These are phyloP conservation scores for Aquilaria malaccensis DNA, from an alignment of 345 rosid genomes.

Conservation along the genomic window DNA sequence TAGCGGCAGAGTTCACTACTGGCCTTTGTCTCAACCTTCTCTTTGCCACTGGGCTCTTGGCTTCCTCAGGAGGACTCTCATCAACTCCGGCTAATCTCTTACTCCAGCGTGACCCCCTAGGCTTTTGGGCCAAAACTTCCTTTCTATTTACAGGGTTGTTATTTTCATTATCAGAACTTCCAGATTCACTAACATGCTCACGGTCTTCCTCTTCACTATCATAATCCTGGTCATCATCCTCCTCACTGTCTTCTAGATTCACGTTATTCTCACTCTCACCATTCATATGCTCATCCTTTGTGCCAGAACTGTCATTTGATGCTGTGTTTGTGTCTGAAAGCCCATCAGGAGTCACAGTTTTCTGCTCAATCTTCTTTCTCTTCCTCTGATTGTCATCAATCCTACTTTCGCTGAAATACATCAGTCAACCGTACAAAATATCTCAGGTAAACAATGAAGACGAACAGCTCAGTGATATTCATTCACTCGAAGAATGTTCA, in stretches of 20 bases:
- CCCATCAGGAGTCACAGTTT: constrained; percentile 11
- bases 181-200: constrained; percentile 8
- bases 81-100: constrained; percentile 27
- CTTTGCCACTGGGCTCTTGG: constrained; percentile 28
- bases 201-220: constrained; percentile 20
- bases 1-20: constrained; percentile 44
- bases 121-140: constrained; percentile 10
- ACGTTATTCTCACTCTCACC: constrained; percentile 23
- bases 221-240: constrained; percentile 9
- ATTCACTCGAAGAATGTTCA: neutral
- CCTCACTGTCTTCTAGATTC: constrained; percentile 17
- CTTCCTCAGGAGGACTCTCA: constrained; percentile 20
- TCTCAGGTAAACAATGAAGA: too few species aligned
- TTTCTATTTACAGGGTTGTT: constrained; percentile 1
- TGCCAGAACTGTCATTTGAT: constrained; percentile 16
- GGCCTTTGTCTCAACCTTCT: constrained; percentile 55
- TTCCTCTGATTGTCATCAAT: constrained; percentile 15
- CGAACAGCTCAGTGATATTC: neutral
- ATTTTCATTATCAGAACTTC: constrained; percentile 16
- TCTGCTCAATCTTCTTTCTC: constrained; percentile 11
- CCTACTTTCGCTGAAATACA: constrained; percentile 18
- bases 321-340: constrained; percentile 12
- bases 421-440: neutral
- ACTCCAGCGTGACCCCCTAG: constrained; percentile 21
- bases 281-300: constrained; percentile 8